Evolutionary conservation across 345 rosid species (phyloP).

Genomic region (Brassica incana): DNA sequence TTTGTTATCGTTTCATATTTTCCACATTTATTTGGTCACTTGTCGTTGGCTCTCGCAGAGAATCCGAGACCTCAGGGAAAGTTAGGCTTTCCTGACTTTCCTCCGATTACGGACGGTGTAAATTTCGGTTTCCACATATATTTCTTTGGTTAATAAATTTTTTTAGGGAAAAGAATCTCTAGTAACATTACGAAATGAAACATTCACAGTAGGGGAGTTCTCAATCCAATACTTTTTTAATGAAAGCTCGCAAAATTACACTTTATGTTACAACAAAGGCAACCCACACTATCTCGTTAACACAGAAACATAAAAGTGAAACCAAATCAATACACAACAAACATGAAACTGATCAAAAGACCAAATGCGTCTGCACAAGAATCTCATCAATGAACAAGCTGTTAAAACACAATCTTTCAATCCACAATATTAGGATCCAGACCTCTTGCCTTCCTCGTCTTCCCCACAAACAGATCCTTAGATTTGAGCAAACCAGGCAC

Average conservation of each 20-base stretch:
- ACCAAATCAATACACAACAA: slow-evolving; percentile 27
- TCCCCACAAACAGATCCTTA: slow-evolving; percentile 71
- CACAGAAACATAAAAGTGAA: neutral
- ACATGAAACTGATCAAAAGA: neutral
- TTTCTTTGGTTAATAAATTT: too few relatives aligned
- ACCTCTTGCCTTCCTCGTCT: slow-evolving; percentile 64
- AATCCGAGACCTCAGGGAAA: too few relatives aligned
- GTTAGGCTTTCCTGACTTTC: too few relatives aligned
- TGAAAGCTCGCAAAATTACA: neutral
- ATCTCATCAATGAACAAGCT: slow-evolving; percentile 19
- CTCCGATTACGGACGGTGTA: too few relatives aligned
- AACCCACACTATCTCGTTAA: neutral
- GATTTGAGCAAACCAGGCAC: slow-evolving; percentile 81
- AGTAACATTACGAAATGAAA: too few relatives aligned
- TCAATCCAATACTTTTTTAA: neutral
- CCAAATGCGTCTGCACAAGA: slow-evolving; percentile 20
- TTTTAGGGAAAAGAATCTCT: too few relatives aligned
- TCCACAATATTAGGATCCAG: slow-evolving; percentile 38
- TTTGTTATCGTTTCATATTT: too few relatives aligned
- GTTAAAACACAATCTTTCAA: slow-evolving; percentile 8
- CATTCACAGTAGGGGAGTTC: neutral
- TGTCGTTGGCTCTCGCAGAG: too few relatives aligned
- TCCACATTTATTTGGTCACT: too few relatives aligned
- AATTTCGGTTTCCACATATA: too few relatives aligned
- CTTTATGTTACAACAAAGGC: slow-evolving; percentile 16